These are phyloP conservation scores for Spiromastix sp. DNA, from an alignment of 2,329 filamentous ascomycete genomes.

Conservation along the genomic window DNA sequence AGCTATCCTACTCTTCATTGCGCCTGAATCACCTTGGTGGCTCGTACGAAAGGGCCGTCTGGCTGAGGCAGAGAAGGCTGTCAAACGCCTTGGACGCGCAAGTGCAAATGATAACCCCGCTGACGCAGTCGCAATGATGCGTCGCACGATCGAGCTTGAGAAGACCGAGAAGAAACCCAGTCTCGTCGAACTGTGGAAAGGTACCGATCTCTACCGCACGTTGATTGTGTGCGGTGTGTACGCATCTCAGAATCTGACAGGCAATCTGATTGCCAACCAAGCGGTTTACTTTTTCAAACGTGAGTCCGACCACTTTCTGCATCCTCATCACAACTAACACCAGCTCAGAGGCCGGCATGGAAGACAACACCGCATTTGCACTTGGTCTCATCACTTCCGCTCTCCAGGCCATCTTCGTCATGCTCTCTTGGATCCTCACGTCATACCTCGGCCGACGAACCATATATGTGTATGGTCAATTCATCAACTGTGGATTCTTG, in stretches of 20 bases:
- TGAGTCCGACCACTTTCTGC: no score
- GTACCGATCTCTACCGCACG: slow-evolving; percentile 66
- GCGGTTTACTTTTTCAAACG: slow-evolving; percentile 50
- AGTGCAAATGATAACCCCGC: slow-evolving; percentile 55
- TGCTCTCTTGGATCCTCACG: slow-evolving; percentile 76
- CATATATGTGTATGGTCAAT: slow-evolving; percentile 61
- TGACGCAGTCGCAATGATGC: slow-evolving; percentile 84
- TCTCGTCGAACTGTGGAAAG: slow-evolving; percentile 77
- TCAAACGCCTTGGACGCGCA: slow-evolving; percentile 38
- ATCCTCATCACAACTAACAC: no score
- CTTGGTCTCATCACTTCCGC: slow-evolving; percentile 50
- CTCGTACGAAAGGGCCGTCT: slow-evolving; percentile 36
- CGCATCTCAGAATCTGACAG: slow-evolving; percentile 54
- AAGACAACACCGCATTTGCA: slow-evolving; percentile 40
- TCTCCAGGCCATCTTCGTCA: slow-evolving; percentile 69
- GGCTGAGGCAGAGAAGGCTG: slow-evolving; percentile 36
- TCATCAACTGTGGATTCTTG: slow-evolving; percentile 53
- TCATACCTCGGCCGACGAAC: slow-evolving; percentile 63
- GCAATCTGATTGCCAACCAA: slow-evolving; percentile 55
- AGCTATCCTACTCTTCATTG: slow-evolving; percentile 35
- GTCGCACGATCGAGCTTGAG: slow-evolving; percentile 70
- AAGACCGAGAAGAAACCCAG: slow-evolving; percentile 61
- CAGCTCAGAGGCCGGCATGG: slow-evolving; percentile 44
- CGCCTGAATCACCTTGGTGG: slow-evolving; percentile 44
- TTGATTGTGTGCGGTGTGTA: slow-evolving; percentile 60